Percentiles rank a stretch among this genome's conserved stretches.
Conservation (phyloP, 495 filamentous ascomycete genomes). For the Hyaloscypha finlandica region DNA sequence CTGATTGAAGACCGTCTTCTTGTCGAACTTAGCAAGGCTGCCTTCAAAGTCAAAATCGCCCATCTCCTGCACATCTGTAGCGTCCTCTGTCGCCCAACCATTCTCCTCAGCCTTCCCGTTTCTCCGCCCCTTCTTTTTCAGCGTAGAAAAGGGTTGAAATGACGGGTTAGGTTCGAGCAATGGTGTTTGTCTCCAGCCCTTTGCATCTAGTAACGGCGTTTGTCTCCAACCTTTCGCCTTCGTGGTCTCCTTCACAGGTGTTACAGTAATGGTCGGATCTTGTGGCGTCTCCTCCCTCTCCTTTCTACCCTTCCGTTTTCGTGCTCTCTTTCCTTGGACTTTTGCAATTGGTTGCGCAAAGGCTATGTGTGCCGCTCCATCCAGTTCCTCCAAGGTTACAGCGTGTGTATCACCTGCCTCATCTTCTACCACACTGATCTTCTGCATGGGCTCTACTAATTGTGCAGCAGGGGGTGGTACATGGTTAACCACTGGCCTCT, state of each 20-base stretch:
- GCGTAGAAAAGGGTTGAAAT: conserved; percentile 56
- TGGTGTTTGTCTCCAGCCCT: conserved; percentile 83
- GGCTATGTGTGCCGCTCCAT: conserved; percentile 35
- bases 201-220: conserved; percentile 72
- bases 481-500: conserved; percentile 3
- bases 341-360: conserved; percentile 22
- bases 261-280: conserved; percentile 24
- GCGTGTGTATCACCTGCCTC: conserved; percentile 12
- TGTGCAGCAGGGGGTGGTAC: conserved; percentile 13
- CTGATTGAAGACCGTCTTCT: conserved; percentile 82
- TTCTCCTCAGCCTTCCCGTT: conserved; percentile 62
- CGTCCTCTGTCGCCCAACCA: conserved; percentile 96
- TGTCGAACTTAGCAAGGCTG: conserved; percentile 91
- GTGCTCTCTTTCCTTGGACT: conserved; percentile 7
- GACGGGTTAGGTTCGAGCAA: conserved; percentile 64
- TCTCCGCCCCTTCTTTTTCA: conserved; percentile 53
- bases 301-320: conserved; percentile 15
- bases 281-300: conserved; percentile 8
- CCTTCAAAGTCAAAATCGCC: conserved; percentile 92
- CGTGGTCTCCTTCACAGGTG: conserved; percentile 19
- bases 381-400: conserved; percentile 22
- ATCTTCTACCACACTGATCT: conserved; percentile 17
- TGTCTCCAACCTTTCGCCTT: conserved; percentile 72
- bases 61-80: conserved; percentile 93
- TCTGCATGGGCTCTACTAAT: conserved; percentile 25